Evolutionary conservation across 768 basidiomycete species (phyloP).

Genomic region (Mrakia blollopis): DNA sequence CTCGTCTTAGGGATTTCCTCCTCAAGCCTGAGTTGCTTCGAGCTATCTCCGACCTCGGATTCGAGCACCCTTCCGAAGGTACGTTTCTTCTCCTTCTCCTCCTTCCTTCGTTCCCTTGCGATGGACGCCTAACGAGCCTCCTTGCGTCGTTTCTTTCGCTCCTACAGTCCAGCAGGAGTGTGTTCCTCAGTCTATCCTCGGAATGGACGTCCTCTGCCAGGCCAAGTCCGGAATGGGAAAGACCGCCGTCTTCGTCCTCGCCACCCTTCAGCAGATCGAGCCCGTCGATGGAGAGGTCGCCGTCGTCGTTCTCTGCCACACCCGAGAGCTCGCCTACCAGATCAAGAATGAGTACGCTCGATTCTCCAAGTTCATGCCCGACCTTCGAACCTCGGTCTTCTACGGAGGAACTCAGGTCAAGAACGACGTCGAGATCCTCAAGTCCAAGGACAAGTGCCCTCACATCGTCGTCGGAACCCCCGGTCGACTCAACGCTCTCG

Average conservation of each 20-base stretch:
- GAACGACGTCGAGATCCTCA: conserved; percentile 88
- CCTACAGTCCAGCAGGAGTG: conserved; percentile 94
- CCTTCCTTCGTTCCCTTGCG: not conserved
- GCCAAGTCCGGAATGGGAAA: conserved; percentile 93
- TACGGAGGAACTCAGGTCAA: conserved; percentile 93
- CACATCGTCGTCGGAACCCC: conserved; percentile 99
- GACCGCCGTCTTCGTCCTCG: conserved; percentile 97
- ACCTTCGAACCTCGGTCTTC: conserved; percentile 94
- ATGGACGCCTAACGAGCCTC: not conserved
- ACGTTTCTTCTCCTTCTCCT: conserved; percentile 34
- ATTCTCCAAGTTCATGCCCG: conserved; percentile 99
- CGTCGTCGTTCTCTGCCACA: conserved; percentile 96
- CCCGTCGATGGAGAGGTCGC: conserved; percentile 97
- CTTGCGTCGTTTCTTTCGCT: not conserved
- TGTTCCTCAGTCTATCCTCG: conserved; percentile 97
- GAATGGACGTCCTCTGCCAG: conserved; percentile 99
- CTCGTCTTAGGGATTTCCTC: conserved; percentile 74
- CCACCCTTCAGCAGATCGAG: conserved; percentile 95
- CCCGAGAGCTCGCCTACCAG: conserved; percentile 97
- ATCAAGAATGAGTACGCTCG: conserved; percentile 99
- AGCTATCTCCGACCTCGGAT: conserved; percentile 98
- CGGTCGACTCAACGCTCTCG: conserved; percentile 91
- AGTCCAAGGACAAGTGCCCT: conserved; percentile 94
- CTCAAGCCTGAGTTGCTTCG: conserved; percentile 94
- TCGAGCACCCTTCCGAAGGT: conserved; percentile 99